Evolutionary conservation across 2,329 filamentous ascomycete genomes (phyloP), one percentile per base, ranked within the genome.

Genomic region (Aspergillus melleus): DNA sequence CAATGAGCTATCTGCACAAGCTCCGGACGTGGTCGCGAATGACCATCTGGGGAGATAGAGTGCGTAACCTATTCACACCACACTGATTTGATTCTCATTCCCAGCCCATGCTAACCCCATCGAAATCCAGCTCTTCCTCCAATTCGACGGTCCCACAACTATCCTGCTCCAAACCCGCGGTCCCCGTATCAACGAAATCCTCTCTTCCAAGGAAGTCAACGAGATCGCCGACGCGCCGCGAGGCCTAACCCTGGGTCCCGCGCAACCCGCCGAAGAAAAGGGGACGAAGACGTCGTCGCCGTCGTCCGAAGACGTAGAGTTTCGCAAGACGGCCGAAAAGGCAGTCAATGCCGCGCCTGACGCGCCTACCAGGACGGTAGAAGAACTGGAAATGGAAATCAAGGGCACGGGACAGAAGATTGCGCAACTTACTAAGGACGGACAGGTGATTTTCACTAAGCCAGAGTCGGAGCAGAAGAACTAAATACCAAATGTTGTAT

Each of bases 1-100:
- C 92, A 1, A 84, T 88, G 47, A 83, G 83, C n/a, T 71, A 86
- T 30, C 75, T 90, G 8, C 91, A 90, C 75, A 85, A 80, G 42
- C 66, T 96, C 20, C 86, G 92, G 61, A 96, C 92, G 0, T 88
- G 89, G 79, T 82, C 89, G 47, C 85, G 93, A 61, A 86, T 90
- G 70, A 91, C 91, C 1, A 90, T 99, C 58, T 98, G 92, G 91
- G 95, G 95, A 22, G 95, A 99, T 73, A 81, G 94, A 63, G 86
- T 88, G 79, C 68, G 80, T 68, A 12, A 51, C 9, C 16, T 26
- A 36, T 46, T 53, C 32, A 12, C 20, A 50, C 19, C 11, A 42
- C 47, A 58, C 39, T 58, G n/a, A 36, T 9, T 44, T 58, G n/a
- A 36, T 9, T 9, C 22, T 42, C 46, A 30, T 29, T 12, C 3